phyloP scores from a whole-genome alignment of 495 filamentous ascomycete species.

The Articulospora tetracladia region DNA sequence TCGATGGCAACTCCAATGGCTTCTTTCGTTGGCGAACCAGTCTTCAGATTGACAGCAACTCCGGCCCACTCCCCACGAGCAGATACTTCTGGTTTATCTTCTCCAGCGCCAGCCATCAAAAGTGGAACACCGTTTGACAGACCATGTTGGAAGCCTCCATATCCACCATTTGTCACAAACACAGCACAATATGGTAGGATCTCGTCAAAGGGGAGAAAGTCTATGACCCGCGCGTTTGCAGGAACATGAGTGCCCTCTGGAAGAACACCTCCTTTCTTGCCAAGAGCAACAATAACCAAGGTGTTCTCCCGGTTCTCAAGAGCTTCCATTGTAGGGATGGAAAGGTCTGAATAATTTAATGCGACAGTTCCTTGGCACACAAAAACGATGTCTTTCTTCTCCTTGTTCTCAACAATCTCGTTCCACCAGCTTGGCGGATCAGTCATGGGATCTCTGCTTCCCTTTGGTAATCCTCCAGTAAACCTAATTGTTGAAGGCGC shows the following conservation, averaged over 20 bases:
- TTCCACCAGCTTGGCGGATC: conserved; percentile 30
- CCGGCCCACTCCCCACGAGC: conserved; percentile 32
- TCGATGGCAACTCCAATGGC: conserved; percentile 27
- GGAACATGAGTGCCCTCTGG: conserved; percentile 16
- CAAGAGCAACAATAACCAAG: conserved; percentile 30
- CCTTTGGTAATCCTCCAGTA: conserved; percentile 30
- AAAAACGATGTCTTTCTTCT: conserved; percentile 28
- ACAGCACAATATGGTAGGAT: conserved; percentile 28
- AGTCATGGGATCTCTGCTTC: conserved; percentile 7
- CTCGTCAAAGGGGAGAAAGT: conserved; percentile 36
- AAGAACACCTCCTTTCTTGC: conserved; percentile 24
- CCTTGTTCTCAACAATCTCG: conserved; percentile 20
- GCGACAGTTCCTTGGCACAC: conserved; percentile 31
- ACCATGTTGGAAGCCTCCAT: conserved; percentile 31
- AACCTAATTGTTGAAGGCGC: conserved; percentile 30
- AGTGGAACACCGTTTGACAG: conserved; percentile 30
- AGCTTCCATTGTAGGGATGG: conserved; percentile 27
- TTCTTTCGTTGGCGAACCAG: conserved; percentile 23
- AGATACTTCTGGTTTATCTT: conserved; percentile 32
- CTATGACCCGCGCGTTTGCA: conserved; percentile 25
- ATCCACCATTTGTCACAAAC: conserved; percentile 34
- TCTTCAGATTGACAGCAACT: conserved; percentile 30
- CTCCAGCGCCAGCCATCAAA: conserved; percentile 29
- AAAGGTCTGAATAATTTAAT: conserved; percentile 25
- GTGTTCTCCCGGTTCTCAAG: conserved; percentile 28